Base-by-base conservation (phyloP, 768 basidiomycete genomes). In the Amanita fuliginea region DNA sequence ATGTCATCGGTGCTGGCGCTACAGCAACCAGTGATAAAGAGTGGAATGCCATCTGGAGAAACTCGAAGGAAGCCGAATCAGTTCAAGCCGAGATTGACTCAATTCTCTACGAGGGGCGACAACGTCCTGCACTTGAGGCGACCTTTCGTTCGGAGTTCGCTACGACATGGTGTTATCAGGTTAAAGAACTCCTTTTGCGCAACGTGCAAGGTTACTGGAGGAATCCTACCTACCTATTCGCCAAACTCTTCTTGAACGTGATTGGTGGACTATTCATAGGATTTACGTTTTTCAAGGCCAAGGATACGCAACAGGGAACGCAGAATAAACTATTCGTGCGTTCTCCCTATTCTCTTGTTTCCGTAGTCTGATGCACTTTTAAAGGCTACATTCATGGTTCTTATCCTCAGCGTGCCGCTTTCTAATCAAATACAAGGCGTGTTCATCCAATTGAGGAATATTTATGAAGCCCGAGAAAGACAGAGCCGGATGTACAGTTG, bases 1-100 rank as follows among this genome's bases (percentile, higher is more conserved):
- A 82, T 22, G 82, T 78, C 40, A 86, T 86, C 50, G 86, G 85
- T 14, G 83, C 86, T 24, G 85, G 85, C 2, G 78, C 78, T 1
- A 80, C 81, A 1, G 76, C 80, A 1, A 67, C 71, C 13, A 78
- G 71, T 47, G 54, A 55, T 11, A 63, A 62, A 21, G 72, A 86
- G 51, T 89, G 86, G 85, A 59, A 67, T 42, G 54, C 60, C 5
- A 60, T 74, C n/a, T 89, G 84, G 83, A 57, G 60, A 16, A 59
- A 71, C 4, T 76, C 80, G 0, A 64, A 67, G 0, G 77, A 84
- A 55, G 57, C 67, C 0, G 52, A 42, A n/a, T 55, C 53, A 0
- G 40, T 71, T 3, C 59, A 67, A 41, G 51, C 56, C 0, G 69
- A 76, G 39, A 67, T 82, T 26, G 66, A 73, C 0, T 51, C 41